phyloP scores from a whole-genome alignment of 2,329 filamentous ascomycete species.

The Hymenoscyphus repandus region DNA sequence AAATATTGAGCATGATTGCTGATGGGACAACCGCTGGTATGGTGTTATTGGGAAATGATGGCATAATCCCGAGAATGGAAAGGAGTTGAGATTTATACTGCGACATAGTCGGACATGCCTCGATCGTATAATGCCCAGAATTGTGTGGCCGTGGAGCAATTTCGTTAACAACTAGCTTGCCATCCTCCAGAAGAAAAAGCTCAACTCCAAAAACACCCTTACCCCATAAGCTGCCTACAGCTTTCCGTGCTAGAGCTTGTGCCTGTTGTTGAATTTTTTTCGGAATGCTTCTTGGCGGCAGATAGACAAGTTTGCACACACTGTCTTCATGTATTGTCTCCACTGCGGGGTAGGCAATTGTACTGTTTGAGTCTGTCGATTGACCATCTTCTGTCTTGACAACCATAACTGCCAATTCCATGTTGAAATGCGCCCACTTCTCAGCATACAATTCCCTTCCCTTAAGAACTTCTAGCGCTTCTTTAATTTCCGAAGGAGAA shows the following conservation, averaged over 20 bases:
- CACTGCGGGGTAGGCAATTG: slow-evolving; percentile 77
- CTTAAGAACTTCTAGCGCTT: slow-evolving; percentile 65
- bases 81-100: slow-evolving; percentile 83
- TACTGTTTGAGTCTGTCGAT: slow-evolving; percentile 40
- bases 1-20: slow-evolving; percentile 76
- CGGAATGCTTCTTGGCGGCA: slow-evolving; percentile 70
- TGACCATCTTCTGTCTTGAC: slow-evolving; percentile 73
- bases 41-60: slow-evolving; percentile 19
- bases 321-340: slow-evolving; percentile 95
- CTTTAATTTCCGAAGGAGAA: slow-evolving; percentile 51
- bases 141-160: slow-evolving; percentile 38
- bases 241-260: slow-evolving; percentile 70
- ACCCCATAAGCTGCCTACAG: slow-evolving; percentile 75
- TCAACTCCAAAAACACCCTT: slow-evolving; percentile 95
- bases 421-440: slow-evolving; percentile 78
- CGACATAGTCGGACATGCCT: slow-evolving; percentile 78
- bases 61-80: slow-evolving; percentile 63
- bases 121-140: slow-evolving; percentile 92
- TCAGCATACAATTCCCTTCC: slow-evolving; percentile 77
- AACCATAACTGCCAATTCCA: slow-evolving; percentile 92
- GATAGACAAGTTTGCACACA: slow-evolving; percentile 89
- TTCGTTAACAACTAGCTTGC: slow-evolving; percentile 64
- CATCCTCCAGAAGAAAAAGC: slow-evolving; percentile 79
- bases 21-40: slow-evolving; percentile 35
- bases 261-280: slow-evolving; percentile 57